These are phyloP conservation scores for Datura wrightii DNA, from an alignment of 257 asterid genomes.

Conservation along the genomic window DNA sequence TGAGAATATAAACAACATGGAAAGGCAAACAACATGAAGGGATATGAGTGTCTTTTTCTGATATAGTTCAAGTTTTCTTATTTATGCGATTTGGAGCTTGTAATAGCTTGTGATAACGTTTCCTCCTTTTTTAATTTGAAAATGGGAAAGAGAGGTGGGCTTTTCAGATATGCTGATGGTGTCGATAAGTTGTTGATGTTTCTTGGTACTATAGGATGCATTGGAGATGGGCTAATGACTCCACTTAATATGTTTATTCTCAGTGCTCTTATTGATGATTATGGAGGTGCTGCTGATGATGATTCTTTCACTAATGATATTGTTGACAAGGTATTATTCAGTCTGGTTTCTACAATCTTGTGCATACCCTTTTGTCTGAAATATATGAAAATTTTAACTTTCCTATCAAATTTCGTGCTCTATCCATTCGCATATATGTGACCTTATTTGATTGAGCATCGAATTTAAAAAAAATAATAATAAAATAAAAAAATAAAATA, in stretches of 20 bases:
- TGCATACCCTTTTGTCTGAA: no score
- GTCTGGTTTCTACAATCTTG: neutral
- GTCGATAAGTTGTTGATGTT: constrained; percentile 68
- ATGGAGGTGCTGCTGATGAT: constrained; percentile 41
- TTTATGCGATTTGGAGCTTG: constrained; percentile 1
- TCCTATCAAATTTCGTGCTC: no score
- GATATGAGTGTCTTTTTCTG: neutral
- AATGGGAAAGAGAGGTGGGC: constrained; percentile 59
- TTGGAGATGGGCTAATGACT: constrained; percentile 83
- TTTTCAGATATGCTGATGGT: constrained; percentile 66
- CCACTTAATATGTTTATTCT: constrained; percentile 67
- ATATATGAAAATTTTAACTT: no score
- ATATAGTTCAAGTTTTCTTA: neutral
- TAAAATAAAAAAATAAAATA: no score
- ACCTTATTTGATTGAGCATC: no score
- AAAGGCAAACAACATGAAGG: neutral
- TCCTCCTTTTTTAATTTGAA: neutral
- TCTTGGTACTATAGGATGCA: constrained; percentile 63
- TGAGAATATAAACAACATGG: neutral
- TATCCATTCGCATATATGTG: no score
- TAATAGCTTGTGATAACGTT: neutral
- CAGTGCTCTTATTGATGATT: constrained; percentile 61
- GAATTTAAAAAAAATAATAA: no score
- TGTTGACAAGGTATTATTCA: constrained; percentile 62
- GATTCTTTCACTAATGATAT: constrained; percentile 39